These are phyloP conservation scores for Salix exigua DNA, from an alignment of 345 rosid species.

Conservation along the genomic window DNA sequence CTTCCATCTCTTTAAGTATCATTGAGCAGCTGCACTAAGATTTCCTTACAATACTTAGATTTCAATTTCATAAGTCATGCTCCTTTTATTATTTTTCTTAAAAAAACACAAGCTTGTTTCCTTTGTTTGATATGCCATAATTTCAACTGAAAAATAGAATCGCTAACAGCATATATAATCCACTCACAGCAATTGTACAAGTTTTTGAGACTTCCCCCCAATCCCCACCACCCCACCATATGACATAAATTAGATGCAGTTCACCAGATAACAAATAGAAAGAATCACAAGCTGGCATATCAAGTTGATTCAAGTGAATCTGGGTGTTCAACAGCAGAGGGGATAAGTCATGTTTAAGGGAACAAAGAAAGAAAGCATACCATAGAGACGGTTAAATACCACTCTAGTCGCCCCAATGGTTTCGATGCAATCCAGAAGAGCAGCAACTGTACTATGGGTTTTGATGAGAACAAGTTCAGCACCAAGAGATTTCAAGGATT, in stretches of 20 bases:
- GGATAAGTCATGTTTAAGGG: not conserved
- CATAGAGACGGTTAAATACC: conserved; percentile 83
- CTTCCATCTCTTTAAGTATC: not conserved
- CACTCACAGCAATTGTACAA: not conserved
- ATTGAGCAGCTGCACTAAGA: not conserved
- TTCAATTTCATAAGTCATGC: not conserved
- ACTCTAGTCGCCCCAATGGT: conserved; percentile 65
- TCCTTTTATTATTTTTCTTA: not conserved
- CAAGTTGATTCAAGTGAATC: not conserved
- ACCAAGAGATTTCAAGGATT: conserved; percentile 72
- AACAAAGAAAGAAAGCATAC: conserved; percentile 35
- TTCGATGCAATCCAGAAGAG: conserved; percentile 65
- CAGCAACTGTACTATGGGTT: conserved; percentile 56
- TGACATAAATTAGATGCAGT: not conserved
- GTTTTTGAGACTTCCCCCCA: not conserved
- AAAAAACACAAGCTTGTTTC: not conserved
- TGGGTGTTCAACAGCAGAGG: not conserved
- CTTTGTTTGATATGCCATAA: not conserved
- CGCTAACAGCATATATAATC: not conserved
- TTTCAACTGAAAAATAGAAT: not conserved
- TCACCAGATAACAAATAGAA: not conserved
- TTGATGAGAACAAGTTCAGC: conserved; percentile 64
- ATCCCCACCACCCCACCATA: not conserved
- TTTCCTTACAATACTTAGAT: not conserved
- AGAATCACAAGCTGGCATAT: not conserved